Percentiles rank a stretch among this genome's conserved stretches.
These are phyloP conservation scores for Monosporascus ibericus DNA, from an alignment of 2,329 filamentous ascomycete genomes.

Conservation along the genomic window DNA sequence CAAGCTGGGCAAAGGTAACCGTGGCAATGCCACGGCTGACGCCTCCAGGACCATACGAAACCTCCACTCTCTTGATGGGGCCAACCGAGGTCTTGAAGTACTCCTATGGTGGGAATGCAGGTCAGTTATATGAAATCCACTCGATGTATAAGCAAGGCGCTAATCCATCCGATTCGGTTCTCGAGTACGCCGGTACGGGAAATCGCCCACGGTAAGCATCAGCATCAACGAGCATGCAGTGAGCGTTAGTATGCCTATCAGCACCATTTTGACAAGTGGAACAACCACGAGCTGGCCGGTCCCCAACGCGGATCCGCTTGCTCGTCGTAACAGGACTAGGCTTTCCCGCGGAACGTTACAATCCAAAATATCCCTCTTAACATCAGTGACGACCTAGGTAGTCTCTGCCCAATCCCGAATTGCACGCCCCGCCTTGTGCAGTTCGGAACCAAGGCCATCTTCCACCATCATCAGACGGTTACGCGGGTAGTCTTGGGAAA, in stretches of 20 bases:
- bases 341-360: background rate
- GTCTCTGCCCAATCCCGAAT: background rate
- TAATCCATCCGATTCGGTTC: conserved; percentile 18
- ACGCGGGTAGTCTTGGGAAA: background rate
- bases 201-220: conserved; percentile 18
- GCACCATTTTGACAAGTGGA: conserved; percentile 5
- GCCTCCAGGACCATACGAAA: conserved; percentile 90
- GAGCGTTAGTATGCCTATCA: conserved; percentile 36
- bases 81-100: conserved; percentile 88
- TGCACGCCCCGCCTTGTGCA: background rate
- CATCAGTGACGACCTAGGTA: background rate
- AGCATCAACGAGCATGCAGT: conserved; percentile 57
- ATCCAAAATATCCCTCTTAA: background rate
- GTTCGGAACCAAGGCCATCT: background rate
- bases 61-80: conserved; percentile 81
- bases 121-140: conserved; percentile 57
- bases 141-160: conserved; percentile 24
- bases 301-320: background rate
- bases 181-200: conserved; percentile 15
- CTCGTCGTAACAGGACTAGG: background rate
- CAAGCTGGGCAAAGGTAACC: conserved; percentile 75
- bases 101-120: conserved; percentile 68
- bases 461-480: background rate
- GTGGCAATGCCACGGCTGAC: conserved; percentile 88
- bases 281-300: background rate